Evolutionary conservation across 331 rosid genomes (phyloP).

Genomic region (Spiraea crenata): DNA sequence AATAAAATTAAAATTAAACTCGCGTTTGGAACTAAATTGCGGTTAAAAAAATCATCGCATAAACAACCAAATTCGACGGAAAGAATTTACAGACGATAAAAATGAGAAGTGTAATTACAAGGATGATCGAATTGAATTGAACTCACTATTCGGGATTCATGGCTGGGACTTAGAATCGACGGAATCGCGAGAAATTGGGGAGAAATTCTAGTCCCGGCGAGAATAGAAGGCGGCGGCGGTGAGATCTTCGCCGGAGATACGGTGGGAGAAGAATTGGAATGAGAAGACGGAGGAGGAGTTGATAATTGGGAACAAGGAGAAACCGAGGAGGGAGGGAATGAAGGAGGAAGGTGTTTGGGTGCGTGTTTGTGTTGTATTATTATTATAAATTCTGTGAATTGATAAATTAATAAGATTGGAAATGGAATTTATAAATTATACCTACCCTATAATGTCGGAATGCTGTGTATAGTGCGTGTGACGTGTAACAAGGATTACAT

Average conservation of each 20-base stretch:
- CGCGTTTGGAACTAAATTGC: neutral
- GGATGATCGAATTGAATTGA: neutral
- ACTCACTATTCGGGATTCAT: constrained; percentile 99
- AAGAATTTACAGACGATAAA: neutral
- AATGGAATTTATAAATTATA: constrained; percentile 16
- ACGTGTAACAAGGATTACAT: constrained; percentile 9
- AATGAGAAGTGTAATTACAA: neutral
- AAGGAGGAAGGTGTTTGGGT: neutral
- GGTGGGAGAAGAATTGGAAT: neutral
- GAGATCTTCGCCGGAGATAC: constrained; percentile 44
- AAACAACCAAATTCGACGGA: neutral
- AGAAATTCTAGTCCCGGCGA: constrained; percentile 31
- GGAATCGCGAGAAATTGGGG: constrained; percentile 28
- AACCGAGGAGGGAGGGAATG: constrained; percentile 31
- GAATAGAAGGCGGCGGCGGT: neutral
- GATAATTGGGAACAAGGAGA: constrained; percentile 21
- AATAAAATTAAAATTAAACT: neutral
- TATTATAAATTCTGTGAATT: no score
- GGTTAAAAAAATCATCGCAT: constrained; percentile 2
- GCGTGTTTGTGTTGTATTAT: constrained; percentile 20
- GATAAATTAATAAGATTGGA: no score
- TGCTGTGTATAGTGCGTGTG: constrained; percentile 13
- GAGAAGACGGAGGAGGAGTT: neutral
- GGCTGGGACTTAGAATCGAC: constrained; percentile 23
- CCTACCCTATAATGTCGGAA: constrained; percentile 38